These are phyloP conservation scores for Ophiostoma perfectum DNA, from an alignment of 2,329 filamentous ascomycete species.

Conservation along the genomic window DNA sequence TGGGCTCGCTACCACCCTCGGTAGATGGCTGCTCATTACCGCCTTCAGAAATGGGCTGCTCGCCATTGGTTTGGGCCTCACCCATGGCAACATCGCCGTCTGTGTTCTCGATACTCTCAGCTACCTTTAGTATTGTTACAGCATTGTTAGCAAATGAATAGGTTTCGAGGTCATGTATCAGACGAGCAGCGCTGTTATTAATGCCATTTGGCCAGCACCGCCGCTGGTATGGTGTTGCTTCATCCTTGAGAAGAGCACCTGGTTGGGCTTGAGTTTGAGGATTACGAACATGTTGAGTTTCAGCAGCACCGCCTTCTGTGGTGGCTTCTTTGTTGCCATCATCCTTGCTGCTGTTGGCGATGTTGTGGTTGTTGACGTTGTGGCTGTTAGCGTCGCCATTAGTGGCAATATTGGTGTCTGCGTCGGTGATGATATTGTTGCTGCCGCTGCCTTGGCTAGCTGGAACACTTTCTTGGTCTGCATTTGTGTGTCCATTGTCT, in stretches of 20 bases:
- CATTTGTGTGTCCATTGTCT: slow-evolving; percentile 20
- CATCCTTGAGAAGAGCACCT: too few species aligned
- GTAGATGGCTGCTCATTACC: slow-evolving; percentile 20
- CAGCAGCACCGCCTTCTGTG: slow-evolving; percentile 14
- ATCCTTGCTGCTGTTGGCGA: neutral
- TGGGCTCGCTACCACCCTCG: slow-evolving; percentile 34
- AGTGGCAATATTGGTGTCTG: neutral
- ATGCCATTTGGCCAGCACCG: neutral
- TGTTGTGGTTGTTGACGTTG: slow-evolving; percentile 6
- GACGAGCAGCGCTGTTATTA: neutral
- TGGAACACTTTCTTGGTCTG: slow-evolving; percentile 19
- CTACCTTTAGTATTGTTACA: slow-evolving; percentile 2
- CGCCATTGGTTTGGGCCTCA: neutral
- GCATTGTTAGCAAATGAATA: slow-evolving; percentile 4
- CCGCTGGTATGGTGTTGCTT: neutral
- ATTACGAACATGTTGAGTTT: slow-evolving; percentile 25
- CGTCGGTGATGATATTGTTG: slow-evolving; percentile 1
- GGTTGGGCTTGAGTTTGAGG: slow-evolving; percentile 2
- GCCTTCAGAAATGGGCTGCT: slow-evolving; percentile 27
- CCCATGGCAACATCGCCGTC: slow-evolving; percentile 7
- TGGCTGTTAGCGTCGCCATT: neutral
- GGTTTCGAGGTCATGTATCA: neutral
- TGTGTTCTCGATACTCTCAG: neutral
- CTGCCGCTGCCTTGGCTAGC: slow-evolving; percentile 13
- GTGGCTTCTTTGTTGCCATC: neutral